A percentile compares a stretch with the other conserved stretches of the same genome.
These are phyloP conservation scores for Sorghum bicolor DNA, from an alignment of 176 grass and related monocot species.

Conservation along the genomic window Sorghum_bicolor_NCBIv3 NC_012876.2:62653001-62653500, in stretches of 20 bases:
- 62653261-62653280: conserved; percentile 6
- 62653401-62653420: neutral
- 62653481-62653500: conserved; percentile 95
- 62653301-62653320: neutral
- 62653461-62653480: conserved; percentile 96
- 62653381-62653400: neutral
- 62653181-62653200: conserved; percentile 96
- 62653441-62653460: conserved; percentile 50
- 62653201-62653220: conserved; percentile 92
- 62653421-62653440: neutral
- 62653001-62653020: conserved; percentile 82
- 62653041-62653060: conserved; percentile 70
- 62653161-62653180: conserved; percentile 89
- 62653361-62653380: conserved; percentile 10
- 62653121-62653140: conserved; percentile 10
- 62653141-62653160: conserved; percentile 66
- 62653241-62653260: conserved; percentile 10
- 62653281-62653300: neutral
- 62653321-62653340: conserved; percentile 5
- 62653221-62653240: conserved; percentile 76
- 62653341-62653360: conserved; percentile 17
- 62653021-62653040: conserved; percentile 87
- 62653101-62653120: conserved; percentile 13
- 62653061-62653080: conserved; percentile 59
- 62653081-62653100: conserved; percentile 4